Base-by-base conservation (phyloP, 2,329 filamentous ascomycete species). In the Colletotrichum australisinense region DNA sequence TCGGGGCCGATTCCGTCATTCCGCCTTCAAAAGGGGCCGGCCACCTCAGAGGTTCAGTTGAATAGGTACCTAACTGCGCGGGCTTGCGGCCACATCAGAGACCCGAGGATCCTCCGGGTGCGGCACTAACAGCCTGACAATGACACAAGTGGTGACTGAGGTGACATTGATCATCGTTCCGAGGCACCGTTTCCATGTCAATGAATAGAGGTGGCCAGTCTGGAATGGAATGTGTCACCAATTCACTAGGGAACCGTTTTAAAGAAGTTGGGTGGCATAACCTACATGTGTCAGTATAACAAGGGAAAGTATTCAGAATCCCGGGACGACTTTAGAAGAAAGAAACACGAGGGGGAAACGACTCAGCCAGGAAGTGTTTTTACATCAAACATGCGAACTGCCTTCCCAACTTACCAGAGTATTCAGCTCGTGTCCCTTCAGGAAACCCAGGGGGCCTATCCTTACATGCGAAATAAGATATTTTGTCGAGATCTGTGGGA, bases 1-100 rank as follows among this genome's bases (percentile, higher is more conserved):
- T 22, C 42, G 19, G 42, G 32, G 67, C 46, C 56, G 58, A 73
- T 75, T 68, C 73, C 74, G 69, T 73, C 63, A 75, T 75, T 73
- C 69, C 74, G 73, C 63, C 59, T 58, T 59, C 68, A 62, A 67
- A 73, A 60, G 38, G 62, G 68, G 65, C 52, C 38, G 68, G 65
- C 52, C 38, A 49, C 58, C 38, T 56, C 35, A 59, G 35, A 28
- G 16, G 35, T 26, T 57, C 67, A 26, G 38, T 42, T 14, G 16
- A 42, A 42, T 1, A n/a, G n/a, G n/a, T n/a, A n/a, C n/a, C n/a
- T n/a, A 42, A 16, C 24, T 72, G 65, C 65, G 57, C 65, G 53
- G 58, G 30, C 58, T 72, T 53, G 42, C 58, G 52, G 30, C 67
- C 38, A 52, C 26, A 55, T 28, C 52, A 12, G 30, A 57, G 56